Evolutionary conservation across 306 rosid genomes (phyloP).

Genomic region (Gleditsia sinensis): DNA sequence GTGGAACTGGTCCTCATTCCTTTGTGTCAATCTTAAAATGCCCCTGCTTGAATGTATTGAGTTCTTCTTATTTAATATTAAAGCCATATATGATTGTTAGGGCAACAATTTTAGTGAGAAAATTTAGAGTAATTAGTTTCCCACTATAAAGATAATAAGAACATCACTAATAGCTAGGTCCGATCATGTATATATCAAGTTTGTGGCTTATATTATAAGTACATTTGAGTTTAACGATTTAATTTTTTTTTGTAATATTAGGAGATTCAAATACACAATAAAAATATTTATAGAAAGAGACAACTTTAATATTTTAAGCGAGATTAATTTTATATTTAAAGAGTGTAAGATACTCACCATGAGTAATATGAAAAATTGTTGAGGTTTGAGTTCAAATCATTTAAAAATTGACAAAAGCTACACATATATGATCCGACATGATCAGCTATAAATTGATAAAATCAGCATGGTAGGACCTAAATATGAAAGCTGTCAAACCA

Average conservation of each 20-base stretch:
- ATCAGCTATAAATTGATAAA: background rate
- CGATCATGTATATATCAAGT: too few species aligned
- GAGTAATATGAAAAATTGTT: too few species aligned
- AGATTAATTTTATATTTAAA: too few species aligned
- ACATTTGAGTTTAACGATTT: too few species aligned
- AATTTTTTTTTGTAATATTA: too few species aligned
- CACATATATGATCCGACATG: background rate
- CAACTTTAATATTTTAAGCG: too few species aligned
- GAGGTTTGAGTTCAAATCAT: background rate
- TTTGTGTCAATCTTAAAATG: constrained; percentile 28
- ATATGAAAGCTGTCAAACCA: background rate
- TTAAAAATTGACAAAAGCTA: background rate
- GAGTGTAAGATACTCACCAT: too few species aligned
- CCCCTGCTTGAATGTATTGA: constrained; percentile 28
- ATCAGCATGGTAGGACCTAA: background rate
- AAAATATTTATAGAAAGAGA: too few species aligned
- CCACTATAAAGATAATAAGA: background rate
- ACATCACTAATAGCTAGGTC: too few species aligned
- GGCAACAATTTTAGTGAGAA: constrained; percentile 21
- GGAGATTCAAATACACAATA: too few species aligned
- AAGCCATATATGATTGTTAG: constrained; percentile 29
- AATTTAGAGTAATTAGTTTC: background rate
- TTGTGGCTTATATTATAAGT: too few species aligned
- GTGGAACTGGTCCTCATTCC: background rate
- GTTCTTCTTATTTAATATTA: constrained; percentile 2